Base-by-base conservation (phyloP, 495 filamentous ascomycete genomes). In the Cudoniella acicularis region DNA sequence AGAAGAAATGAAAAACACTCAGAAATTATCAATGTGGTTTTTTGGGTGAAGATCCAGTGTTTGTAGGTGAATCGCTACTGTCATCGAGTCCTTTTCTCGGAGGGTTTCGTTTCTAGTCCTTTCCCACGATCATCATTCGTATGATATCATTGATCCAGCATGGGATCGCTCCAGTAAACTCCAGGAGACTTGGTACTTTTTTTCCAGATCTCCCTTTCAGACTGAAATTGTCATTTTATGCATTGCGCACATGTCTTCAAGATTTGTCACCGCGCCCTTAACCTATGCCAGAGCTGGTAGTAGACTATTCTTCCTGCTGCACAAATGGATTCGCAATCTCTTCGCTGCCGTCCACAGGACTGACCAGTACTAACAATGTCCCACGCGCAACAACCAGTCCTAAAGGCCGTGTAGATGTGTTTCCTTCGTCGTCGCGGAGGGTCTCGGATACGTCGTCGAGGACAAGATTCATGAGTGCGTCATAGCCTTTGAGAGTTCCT, bases 381-480 rank as follows among this genome's bases (percentile, higher is more conserved):
- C 95, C 95, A 56, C 94, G 84, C 30, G 90, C 94, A 17, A 98
- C 93, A 17, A 96, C 86, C 54, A 98, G 80, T 17, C 94, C 94
- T 6, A 98, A 86, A 18, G 88, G 81, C 49, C 94, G 85, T 1
- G 88, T 88, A 46, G 83, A 85, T 69, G 87, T 85, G 72, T 96
- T 96, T 62, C 91, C 92, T 67, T 96, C 89, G 56, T 97, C 94
- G 69, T 98, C 94, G 76, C 89, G 80, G 73, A 96, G 81, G 21
- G 85, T 77, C 70, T 98, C 94, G 73, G 95, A 86, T 20, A 94
- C 92, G 53, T 98, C 90, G 66, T 98, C 95, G 51, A 98, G 78
- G 20, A 98, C 94, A 54, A 98, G 76, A 71, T 98, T 98, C 93
- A 98, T 97, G 36, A 98, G 78, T 64, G 93, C 92, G 66, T 98